phyloP scores from a whole-genome alignment of 345 rosid species.

The Bruguiera parviflora region DNA sequence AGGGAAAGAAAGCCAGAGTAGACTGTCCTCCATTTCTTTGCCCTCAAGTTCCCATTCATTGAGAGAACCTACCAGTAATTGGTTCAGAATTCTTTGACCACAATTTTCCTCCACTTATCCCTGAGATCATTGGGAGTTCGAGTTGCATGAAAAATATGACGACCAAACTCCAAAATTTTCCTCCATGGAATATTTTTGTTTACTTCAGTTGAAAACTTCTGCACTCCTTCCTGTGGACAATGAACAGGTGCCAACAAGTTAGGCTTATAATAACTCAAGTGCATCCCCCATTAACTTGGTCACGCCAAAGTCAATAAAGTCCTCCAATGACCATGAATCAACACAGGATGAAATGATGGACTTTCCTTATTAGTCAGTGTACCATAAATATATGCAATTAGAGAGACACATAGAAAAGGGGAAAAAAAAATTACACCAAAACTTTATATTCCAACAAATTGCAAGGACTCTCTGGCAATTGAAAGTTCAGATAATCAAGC shows the following conservation, averaged over 20 bases:
- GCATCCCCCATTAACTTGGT: not conserved
- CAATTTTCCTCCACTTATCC: conserved; percentile 70
- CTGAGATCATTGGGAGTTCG: conserved; percentile 71
- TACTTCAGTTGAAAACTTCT: conserved; percentile 29
- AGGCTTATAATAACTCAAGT: not conserved
- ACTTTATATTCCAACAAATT: too few species aligned
- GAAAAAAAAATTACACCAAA: not conserved
- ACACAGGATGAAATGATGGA: not conserved
- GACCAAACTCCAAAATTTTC: conserved; percentile 71
- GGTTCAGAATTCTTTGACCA: not conserved
- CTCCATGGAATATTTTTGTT: conserved; percentile 78
- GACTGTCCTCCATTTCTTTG: not conserved
- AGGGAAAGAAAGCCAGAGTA: too few species aligned
- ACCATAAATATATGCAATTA: not conserved
- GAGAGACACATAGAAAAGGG: not conserved
- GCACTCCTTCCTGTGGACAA: conserved; percentile 57
- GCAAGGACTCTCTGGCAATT: too few species aligned
- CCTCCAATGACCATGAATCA: not conserved
- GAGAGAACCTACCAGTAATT: not conserved
- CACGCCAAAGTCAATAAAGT: not conserved
- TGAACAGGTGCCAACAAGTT: not conserved
- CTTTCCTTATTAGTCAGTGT: not conserved
- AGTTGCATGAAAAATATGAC: conserved; percentile 44
- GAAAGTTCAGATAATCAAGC: not conserved
- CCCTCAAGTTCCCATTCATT: not conserved